Evolutionary conservation across 495 filamentous ascomycete species (phyloP).

Genomic region (Hypoxylon fuscum): DNA sequence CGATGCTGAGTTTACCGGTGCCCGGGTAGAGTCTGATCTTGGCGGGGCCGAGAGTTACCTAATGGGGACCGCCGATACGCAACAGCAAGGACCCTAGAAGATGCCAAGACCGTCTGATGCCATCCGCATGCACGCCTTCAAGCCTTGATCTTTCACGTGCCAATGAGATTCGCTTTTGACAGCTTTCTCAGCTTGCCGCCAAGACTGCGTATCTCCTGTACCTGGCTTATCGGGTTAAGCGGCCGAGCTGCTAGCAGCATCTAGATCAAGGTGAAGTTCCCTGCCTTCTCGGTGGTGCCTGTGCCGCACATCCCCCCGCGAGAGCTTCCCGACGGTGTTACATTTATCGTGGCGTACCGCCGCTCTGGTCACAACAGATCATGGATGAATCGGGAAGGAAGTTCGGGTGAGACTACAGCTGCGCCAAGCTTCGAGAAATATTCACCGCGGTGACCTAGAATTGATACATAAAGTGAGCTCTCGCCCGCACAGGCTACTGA

Average conservation of each 20-base stretch:
- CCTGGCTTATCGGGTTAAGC: slow-evolving; percentile 29
- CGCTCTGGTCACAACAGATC: slow-evolving; percentile 1
- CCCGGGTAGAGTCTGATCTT: too few species aligned
- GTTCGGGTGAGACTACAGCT: slow-evolving; percentile 7
- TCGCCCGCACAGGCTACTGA: not conserved
- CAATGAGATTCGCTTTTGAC: slow-evolving; percentile 27
- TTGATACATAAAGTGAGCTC: not conserved
- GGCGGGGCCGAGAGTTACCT: too few species aligned
- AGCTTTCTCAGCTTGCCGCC: slow-evolving; percentile 3
- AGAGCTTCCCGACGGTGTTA: not conserved
- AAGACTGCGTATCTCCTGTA: slow-evolving; percentile 15
- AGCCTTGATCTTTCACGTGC: slow-evolving; percentile 28
- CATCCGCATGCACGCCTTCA: slow-evolving; percentile 19
- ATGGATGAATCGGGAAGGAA: slow-evolving; percentile 22
- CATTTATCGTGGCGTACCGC: slow-evolving; percentile 1
- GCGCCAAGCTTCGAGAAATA: slow-evolving; percentile 3
- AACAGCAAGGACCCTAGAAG: slow-evolving; percentile 1
- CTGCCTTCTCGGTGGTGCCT: slow-evolving; percentile 1
- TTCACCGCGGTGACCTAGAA: not conserved
- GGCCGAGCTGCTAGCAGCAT: slow-evolving; percentile 11
- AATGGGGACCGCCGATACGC: slow-evolving; percentile 7
- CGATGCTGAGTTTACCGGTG: not conserved
- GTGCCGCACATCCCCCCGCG: not conserved
- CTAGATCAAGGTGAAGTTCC: slow-evolving; percentile 4
- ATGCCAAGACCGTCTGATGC: slow-evolving; percentile 30